Percentiles rank a stretch among this genome's conserved stretches.
These are phyloP conservation scores for Proliferodiscus dingleyae DNA, from an alignment of 2,329 filamentous ascomycete species.

Conservation along the genomic window DNA sequence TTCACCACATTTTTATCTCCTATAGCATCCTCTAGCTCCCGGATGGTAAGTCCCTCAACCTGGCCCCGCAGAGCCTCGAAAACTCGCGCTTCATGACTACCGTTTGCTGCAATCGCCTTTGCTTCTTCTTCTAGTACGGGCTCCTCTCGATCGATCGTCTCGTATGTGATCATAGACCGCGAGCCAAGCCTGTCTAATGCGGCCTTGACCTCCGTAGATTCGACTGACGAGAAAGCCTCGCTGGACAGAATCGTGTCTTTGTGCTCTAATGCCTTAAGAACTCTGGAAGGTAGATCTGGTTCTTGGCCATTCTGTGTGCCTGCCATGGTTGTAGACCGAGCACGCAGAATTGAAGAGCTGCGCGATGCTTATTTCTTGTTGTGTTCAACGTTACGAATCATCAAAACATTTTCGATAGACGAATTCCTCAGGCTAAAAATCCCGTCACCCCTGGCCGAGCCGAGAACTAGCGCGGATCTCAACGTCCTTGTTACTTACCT, in stretches of 20 bases:
- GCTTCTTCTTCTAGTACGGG: slow-evolving; percentile 71
- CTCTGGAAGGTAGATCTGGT: slow-evolving; percentile 55
- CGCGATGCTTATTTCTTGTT: background rate
- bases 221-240: slow-evolving; percentile 62
- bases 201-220: slow-evolving; percentile 71
- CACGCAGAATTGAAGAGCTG: slow-evolving; percentile 15
- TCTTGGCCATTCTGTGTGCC: slow-evolving; percentile 36
- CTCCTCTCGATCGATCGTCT: slow-evolving; percentile 76
- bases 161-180: slow-evolving; percentile 81
- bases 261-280: slow-evolving; percentile 62
- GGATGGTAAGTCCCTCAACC: slow-evolving; percentile 75
- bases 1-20: slow-evolving; percentile 71
- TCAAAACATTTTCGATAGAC: slow-evolving; percentile 1
- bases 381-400: slow-evolving; percentile 5
- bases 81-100: slow-evolving; percentile 78
- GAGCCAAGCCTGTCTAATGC: slow-evolving; percentile 81
- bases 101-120: slow-evolving; percentile 65
- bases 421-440: slow-evolving; percentile 1
- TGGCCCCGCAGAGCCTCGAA: slow-evolving; percentile 69
- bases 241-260: slow-evolving; percentile 62
- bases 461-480: no score
- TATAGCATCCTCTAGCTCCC: slow-evolving; percentile 64
- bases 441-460: no score
- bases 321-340: slow-evolving; percentile 35
- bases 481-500: no score